These are phyloP conservation scores for Mollisiaceae sp. DNA, from an alignment of 2,329 filamentous ascomycete genomes.

Conservation along the genomic window DNA sequence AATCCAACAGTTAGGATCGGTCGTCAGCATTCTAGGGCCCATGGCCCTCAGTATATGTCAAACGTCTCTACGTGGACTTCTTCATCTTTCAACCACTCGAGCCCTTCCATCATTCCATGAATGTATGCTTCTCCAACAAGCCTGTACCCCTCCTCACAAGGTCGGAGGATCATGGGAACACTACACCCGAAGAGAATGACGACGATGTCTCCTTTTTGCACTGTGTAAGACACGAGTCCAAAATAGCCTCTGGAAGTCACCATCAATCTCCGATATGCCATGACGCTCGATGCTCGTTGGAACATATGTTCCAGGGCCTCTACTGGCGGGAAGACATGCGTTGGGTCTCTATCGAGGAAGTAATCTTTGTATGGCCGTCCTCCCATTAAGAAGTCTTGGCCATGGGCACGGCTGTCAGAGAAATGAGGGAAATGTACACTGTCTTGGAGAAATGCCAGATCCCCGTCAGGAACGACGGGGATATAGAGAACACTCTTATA, in stretches of 20 bases:
- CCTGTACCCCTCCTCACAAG: not conserved
- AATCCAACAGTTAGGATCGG: too few relatives aligned
- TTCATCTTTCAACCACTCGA: not conserved
- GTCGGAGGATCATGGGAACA: constrained; percentile 23
- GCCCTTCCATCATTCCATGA: constrained; percentile 24
- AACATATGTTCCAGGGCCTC: not conserved
- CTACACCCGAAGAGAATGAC: constrained; percentile 15
- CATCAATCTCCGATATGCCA: not conserved
- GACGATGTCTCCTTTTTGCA: constrained; percentile 15
- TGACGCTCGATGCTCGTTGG: not conserved
- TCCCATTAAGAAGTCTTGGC: not conserved
- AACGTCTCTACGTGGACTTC: not conserved
- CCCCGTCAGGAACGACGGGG: not conserved
- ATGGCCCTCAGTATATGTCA: not conserved
- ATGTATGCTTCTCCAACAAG: constrained; percentile 23
- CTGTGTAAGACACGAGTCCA: not conserved
- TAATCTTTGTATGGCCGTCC: not conserved
- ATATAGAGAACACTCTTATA: not conserved
- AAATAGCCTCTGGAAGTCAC: not conserved
- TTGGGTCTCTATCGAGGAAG: not conserved
- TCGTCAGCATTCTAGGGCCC: too few relatives aligned
- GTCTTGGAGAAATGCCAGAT: not conserved
- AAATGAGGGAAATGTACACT: not conserved
- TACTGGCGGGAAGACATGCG: not conserved
- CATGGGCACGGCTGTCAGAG: too few relatives aligned